Percentiles rank a stretch among this genome's conserved stretches.
Evolutionary conservation across 768 basidiomycete species (phyloP).

Genomic region (Dioszegia aurantiaca): DNA sequence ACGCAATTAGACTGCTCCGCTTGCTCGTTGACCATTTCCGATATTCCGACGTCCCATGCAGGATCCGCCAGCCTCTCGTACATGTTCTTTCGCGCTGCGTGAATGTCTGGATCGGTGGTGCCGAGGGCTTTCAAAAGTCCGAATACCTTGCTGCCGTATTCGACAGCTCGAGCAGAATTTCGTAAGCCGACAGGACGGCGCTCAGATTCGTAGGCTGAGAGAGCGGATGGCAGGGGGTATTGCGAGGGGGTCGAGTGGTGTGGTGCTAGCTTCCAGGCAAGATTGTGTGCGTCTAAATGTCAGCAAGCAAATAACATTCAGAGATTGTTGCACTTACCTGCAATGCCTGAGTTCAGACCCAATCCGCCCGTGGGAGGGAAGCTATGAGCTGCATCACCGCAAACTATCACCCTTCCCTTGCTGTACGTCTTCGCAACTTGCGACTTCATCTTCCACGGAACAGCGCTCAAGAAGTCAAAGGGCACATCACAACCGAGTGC

Average conservation of each 20-base stretch:
- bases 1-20: conserved; percentile 17
- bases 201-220: conserved; percentile 10
- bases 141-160: conserved; percentile 16
- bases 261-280: conserved; percentile 16
- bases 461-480: conserved; percentile 11
- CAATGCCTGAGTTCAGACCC: conserved; percentile 20
- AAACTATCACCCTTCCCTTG: conserved; percentile 8
- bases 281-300: conserved; percentile 15
- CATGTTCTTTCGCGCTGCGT: conserved; percentile 10
- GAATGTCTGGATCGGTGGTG: conserved; percentile 14
- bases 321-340: background rate
- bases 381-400: conserved; percentile 15
- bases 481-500: conserved; percentile 16
- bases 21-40: conserved; percentile 11
- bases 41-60: background rate
- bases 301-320: background rate
- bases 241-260: background rate
- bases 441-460: conserved; percentile 14
- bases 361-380: conserved; percentile 21
- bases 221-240: background rate
- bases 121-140: conserved; percentile 15
- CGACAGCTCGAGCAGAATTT: conserved; percentile 13
- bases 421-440: conserved; percentile 15
- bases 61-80: conserved; percentile 11
- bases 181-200: conserved; percentile 16